Evolutionary conservation across 2,329 filamentous ascomycete species (phyloP).

Genomic region (Conoideocrella luteorostrata): DNA sequence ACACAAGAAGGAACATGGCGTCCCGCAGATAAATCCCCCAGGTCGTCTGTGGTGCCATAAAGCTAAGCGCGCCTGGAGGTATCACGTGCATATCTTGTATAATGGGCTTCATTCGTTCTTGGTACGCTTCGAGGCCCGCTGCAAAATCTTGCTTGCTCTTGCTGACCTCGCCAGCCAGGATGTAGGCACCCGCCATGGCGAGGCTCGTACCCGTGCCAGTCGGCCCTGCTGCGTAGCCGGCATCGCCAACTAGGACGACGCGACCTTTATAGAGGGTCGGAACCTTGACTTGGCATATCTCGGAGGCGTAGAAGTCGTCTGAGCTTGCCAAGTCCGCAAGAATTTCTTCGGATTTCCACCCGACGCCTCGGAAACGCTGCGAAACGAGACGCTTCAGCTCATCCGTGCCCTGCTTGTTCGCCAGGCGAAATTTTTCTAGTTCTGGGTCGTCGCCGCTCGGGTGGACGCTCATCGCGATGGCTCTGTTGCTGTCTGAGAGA

Average conservation of each 20-base stretch:
- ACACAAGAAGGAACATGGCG: conserved; percentile 30
- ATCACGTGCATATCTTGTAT: conserved; percentile 29
- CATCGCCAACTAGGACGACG: conserved; percentile 44
- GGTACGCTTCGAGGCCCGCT: conserved; percentile 32
- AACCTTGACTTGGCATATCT: conserved; percentile 37
- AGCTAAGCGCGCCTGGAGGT: conserved; percentile 22
- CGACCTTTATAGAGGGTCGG: conserved; percentile 30
- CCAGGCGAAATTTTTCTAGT: conserved; percentile 31
- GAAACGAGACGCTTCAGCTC: conserved; percentile 28
- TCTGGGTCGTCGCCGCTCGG: conserved; percentile 20
- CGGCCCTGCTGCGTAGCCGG: conserved; percentile 37
- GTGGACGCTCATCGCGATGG: conserved; percentile 28
- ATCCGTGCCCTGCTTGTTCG: conserved; percentile 20
- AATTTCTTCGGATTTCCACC: conserved; percentile 36
- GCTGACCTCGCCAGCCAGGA: conserved; percentile 41
- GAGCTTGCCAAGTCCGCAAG: conserved; percentile 26
- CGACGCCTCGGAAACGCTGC: conserved; percentile 34
- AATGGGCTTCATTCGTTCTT: conserved; percentile 33
- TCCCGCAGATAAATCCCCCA: conserved; percentile 41
- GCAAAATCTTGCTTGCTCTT: conserved; percentile 18
- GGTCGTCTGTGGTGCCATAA: conserved; percentile 37
- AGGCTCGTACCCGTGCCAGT: conserved; percentile 42
- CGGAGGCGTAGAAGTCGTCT: conserved; percentile 40
- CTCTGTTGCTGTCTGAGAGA: conserved; percentile 23
- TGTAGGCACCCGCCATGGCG: conserved; percentile 41